phyloP scores from a whole-genome alignment of 345 rosid species.

The Salix purpurea region DNA sequence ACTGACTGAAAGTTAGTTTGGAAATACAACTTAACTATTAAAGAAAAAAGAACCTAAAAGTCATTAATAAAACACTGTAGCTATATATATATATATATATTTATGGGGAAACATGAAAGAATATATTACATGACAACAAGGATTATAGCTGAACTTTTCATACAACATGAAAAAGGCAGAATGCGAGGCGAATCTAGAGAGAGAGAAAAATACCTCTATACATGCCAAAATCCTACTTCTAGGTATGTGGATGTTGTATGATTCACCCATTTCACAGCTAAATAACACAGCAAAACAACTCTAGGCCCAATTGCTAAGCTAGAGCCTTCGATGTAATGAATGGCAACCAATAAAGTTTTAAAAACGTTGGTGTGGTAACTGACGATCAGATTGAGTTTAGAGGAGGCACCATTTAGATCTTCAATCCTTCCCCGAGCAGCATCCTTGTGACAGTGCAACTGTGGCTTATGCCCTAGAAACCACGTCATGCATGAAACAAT shows the following conservation, averaged over 20 bases:
- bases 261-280: conserved; percentile 26
- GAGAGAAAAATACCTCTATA: background rate
- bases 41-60: background rate
- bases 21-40: background rate
- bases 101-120: background rate
- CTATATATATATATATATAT: too few relatives aligned
- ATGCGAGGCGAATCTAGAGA: background rate
- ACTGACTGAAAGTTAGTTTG: background rate
- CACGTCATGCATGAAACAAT: background rate
- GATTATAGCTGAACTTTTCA: background rate
- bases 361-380: background rate
- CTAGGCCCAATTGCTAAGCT: conserved; percentile 23
- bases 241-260: conserved; percentile 10
- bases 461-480: conserved; percentile 3
- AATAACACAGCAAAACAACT: conserved; percentile 13
- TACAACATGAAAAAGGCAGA: conserved; percentile 1
- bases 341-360: conserved; percentile 10
- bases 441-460: conserved; percentile 1
- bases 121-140: background rate
- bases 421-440: conserved; percentile 1
- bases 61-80: too few relatives aligned
- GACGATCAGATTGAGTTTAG: background rate
- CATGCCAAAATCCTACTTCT: conserved; percentile 3
- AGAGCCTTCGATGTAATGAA: conserved; percentile 27
- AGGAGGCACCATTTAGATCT: conserved; percentile 2